Evolutionary conservation across 1,284 basidiomycete species (phyloP), one percentile per base, ranked within the genome.

Genomic region (Peniophora sp.): DNA sequence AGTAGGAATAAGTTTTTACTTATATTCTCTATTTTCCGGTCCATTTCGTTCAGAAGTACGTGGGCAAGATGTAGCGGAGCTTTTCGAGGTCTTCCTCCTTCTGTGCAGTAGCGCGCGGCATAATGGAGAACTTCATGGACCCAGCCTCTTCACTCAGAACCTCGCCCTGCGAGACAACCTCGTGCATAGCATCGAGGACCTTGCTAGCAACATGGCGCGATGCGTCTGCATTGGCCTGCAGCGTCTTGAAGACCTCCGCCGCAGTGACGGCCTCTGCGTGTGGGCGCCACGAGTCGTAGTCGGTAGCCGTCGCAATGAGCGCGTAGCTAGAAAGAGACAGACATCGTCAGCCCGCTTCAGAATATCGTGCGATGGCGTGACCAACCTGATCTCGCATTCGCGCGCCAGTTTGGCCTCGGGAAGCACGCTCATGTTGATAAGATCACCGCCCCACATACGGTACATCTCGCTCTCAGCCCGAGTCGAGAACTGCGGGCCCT

Each of bases 401-500:
- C 95, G 73, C 2, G 96, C 96, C 22, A 98, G 75, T 72, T 99
- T 99, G 23, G 95, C 85, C 70, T 99, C 96, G 2, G 96, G 96
- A 34, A 99, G 73, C 46, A 91, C 90, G 53, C 89, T 95, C 95
- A 97, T 94, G 68, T 94, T 95, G 72, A 97, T 96, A 61, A 97
- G 75, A 68, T 97, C 94, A 5, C 85, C 96, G 12, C 94, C 95
- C 86, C 89, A 94, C 50, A 79, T 75, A 38, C 94, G 78, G 69
- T 98, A 97, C 93, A 98, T 96, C 60, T 82, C 63, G 61, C 89
- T 93, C 77, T 99, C 96, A 19, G 96, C 97, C 35, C 96, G 77
- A 3, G 96, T 99, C 50, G 91, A 90, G 69, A 90, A 96, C 70
- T 92, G 88, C 23, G 92, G 93, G 2, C 96, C 96, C 65, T 99